Evolutionary conservation across 1,284 basidiomycete species (phyloP), one percentile per base, ranked within the genome.

Genomic region (Agroathelia rolfsii): DNA sequence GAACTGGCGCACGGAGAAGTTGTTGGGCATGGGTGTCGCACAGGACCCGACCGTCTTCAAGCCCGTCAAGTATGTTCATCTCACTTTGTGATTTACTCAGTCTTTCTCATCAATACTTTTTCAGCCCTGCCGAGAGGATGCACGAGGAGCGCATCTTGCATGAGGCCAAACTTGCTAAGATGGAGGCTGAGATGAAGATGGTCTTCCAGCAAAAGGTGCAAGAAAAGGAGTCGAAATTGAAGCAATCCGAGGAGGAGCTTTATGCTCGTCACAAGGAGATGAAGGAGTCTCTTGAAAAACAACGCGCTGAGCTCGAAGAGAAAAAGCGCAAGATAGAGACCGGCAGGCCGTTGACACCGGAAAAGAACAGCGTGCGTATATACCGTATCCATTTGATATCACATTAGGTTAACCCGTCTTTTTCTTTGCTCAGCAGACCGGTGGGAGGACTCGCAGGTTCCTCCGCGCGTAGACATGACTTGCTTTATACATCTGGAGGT

Each of bases 121-220:
- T 6, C 44, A 95, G 90, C 61, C 92, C 92, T 42, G 90, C 90
- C 36, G 84, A 84, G 41, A 86, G 92, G 59, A 76, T 90, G 66
- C 89, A 92, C 47, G 93, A 97, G 55, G 93, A 97, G 57, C 84
- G 92, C 38, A 69, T 86, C 34, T 62, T 92, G 53, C 89, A 94
- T 59, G 89, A 94, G 63, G 86, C 88, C 45, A 96, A 96, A 60
- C 74, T 97, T 39, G 76, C 86, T 39, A 97, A 96, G 80, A 96
- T 96, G 92, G 92, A 97, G 65, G 84, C 88, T 38, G 92, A 96
- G 71, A 94, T 95, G 90, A 93, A 92, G 74, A 87, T 90, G 84
- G 92, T 97, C 47, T 97, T 97, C 86, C 89, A 93, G 58, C 93
- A 96, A 62, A 97, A 97, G 61, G 92, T 97, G 34, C 87, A 90